A percentile compares a stretch with the other conserved stretches of the same genome.
phyloP scores from a whole-genome alignment of 164 flowering plant genomes.

The Vitis labrusca region DNA sequence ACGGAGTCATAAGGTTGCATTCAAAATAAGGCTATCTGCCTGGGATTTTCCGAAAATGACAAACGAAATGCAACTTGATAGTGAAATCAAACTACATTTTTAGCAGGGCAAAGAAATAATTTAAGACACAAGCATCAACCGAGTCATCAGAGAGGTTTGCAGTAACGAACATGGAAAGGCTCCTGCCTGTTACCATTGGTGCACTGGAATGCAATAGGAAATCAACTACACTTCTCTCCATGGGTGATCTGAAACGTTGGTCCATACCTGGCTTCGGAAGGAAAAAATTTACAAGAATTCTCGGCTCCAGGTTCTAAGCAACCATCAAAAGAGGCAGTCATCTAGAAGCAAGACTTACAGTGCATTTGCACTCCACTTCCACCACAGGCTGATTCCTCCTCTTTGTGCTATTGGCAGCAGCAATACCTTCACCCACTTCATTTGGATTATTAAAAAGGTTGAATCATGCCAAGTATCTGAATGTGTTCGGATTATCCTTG shows the following conservation, averaged over 20 bases:
- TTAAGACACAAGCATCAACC: slow-evolving; percentile 4
- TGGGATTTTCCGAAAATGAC: background rate
- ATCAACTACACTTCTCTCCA: slow-evolving; percentile 14
- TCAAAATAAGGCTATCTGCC: background rate
- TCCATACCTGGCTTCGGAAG: slow-evolving; percentile 15
- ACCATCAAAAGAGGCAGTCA: slow-evolving; percentile 7
- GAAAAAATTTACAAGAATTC: slow-evolving; percentile 29
- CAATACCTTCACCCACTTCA: background rate
- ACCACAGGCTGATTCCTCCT: slow-evolving; percentile 2
- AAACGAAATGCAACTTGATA: background rate
- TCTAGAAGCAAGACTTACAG: background rate
- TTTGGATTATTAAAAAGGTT: slow-evolving; percentile 6
- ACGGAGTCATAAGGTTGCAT: background rate
- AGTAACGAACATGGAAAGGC: background rate
- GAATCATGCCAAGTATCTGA: slow-evolving; percentile 80
- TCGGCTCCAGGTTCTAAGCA: slow-evolving; percentile 8
- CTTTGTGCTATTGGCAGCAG: slow-evolving; percentile 14
- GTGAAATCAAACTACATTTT: slow-evolving; percentile 6
- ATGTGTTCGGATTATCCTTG: slow-evolving; percentile 69
- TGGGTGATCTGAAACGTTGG: slow-evolving; percentile 4
- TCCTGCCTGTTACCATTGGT: slow-evolving; percentile 6
- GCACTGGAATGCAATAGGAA: slow-evolving; percentile 11
- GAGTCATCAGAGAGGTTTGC: slow-evolving; percentile 3
- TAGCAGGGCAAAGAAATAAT: background rate
- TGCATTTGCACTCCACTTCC: slow-evolving; percentile 2